These are phyloP conservation scores for Geotrichum fermentans DNA, from an alignment of 1,139 yeast species.

Conservation along the genomic window DNA sequence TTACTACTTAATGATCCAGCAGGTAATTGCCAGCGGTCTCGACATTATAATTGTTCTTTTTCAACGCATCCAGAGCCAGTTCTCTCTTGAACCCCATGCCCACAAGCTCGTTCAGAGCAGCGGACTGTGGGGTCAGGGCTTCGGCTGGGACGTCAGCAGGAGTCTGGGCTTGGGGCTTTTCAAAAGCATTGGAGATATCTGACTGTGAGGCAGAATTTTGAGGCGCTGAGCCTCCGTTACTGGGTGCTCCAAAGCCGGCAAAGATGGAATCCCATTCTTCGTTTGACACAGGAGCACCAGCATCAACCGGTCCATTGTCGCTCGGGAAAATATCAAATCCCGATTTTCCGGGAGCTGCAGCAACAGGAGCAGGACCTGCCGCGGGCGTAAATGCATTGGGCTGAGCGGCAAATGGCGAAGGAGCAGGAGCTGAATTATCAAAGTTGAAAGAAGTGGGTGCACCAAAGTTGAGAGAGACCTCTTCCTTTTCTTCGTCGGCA, in stretches of 20 bases:
- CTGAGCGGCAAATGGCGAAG: neutral
- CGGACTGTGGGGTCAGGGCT: slow-evolving; percentile 18
- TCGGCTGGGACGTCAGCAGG: slow-evolving; percentile 10
- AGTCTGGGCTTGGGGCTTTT: slow-evolving; percentile 16
- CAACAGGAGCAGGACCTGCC: neutral
- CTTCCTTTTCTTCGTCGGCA: slow-evolving; percentile 14
- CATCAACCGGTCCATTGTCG: neutral
- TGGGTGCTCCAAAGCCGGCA: slow-evolving; percentile 55
- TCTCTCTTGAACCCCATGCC: slow-evolving; percentile 83
- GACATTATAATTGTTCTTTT: slow-evolving; percentile 64
- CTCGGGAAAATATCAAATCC: slow-evolving; percentile 6
- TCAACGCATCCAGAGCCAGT: slow-evolving; percentile 64
- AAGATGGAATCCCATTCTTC: slow-evolving; percentile 95
- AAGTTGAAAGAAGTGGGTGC: neutral
- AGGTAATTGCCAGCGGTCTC: slow-evolving; percentile 81
- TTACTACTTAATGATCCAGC: slow-evolving; percentile 52
- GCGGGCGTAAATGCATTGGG: neutral
- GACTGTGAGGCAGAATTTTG: slow-evolving; percentile 21
- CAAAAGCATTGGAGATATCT: slow-evolving; percentile 29
- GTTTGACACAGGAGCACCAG: slow-evolving; percentile 15
- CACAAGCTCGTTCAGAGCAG: slow-evolving; percentile 58
- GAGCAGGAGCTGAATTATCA: neutral
- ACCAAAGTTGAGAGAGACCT: neutral
- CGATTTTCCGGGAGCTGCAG: slow-evolving; percentile 2
- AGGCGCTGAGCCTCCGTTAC: slow-evolving; percentile 2